phyloP scores from a whole-genome alignment of 148 eudicot genomes.

The Chenopodium suecicum region DNA sequence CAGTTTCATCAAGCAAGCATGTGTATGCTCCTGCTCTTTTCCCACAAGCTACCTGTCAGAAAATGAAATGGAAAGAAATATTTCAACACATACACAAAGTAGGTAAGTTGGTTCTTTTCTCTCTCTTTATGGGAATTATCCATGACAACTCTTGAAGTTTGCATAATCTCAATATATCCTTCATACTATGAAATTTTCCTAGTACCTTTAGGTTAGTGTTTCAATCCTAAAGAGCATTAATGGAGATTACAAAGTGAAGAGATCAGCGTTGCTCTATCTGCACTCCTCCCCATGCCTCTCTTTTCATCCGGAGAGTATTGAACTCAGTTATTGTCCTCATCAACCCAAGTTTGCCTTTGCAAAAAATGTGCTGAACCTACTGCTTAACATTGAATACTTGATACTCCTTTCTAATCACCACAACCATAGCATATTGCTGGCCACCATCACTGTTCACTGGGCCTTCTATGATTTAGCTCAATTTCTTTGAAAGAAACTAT shows the following conservation, averaged over 20 bases:
- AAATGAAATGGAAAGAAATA: not conserved
- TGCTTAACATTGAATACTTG: not conserved
- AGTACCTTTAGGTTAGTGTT: not conserved
- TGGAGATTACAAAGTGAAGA: not conserved
- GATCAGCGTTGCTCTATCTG: not conserved
- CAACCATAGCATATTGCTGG: not conserved
- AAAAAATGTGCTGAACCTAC: not conserved
- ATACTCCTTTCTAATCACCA: not conserved
- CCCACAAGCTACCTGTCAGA: slow-evolving; percentile 81
- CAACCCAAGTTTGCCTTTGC: not conserved
- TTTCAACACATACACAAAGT: not conserved
- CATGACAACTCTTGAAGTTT: not conserved
- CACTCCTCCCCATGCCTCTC: not conserved
- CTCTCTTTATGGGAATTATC: not conserved
- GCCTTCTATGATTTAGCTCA: no score
- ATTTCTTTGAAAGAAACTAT: no score
- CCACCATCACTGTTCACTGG: no score
- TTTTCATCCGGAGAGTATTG: not conserved
- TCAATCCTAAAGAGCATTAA: not conserved
- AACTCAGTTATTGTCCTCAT: not conserved
- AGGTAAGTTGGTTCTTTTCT: not conserved
- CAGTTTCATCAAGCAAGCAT: slow-evolving; percentile 88
- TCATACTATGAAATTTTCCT: not conserved
- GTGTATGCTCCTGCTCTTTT: slow-evolving; percentile 88
- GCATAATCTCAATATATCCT: not conserved